Conservation (phyloP, 2,329 filamentous ascomycete species). For the Cercospora nicotianae region DNA sequence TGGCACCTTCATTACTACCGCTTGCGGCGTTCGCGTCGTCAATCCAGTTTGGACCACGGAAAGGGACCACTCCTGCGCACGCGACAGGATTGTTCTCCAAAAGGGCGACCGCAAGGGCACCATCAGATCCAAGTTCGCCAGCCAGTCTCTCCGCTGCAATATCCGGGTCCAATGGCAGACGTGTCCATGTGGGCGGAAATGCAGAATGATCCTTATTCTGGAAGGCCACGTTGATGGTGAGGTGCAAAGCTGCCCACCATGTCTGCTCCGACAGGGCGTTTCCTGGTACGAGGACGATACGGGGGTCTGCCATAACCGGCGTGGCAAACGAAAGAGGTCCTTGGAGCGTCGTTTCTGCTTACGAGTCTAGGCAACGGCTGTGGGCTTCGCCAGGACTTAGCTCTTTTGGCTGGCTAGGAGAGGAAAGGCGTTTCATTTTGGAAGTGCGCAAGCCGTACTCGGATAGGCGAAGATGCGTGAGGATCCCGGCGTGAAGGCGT, state of each 20-base stretch:
- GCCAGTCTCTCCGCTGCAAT: constrained; percentile 22
- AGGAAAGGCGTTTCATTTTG: background rate
- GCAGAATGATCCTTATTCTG: constrained; percentile 24
- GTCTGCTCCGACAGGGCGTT: constrained; percentile 20
- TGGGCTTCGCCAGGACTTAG: background rate
- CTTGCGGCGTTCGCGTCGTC: constrained; percentile 17
- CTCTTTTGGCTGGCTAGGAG: background rate
- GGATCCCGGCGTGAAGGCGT: background rate
- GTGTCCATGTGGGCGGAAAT: constrained; percentile 30
- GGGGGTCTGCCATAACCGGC: background rate
- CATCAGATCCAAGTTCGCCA: constrained; percentile 26
- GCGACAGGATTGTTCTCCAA: constrained; percentile 23
- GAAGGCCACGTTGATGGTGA: constrained; percentile 26
- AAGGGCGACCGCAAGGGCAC: constrained; percentile 24
- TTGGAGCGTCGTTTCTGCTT: background rate
- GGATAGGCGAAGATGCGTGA: background rate
- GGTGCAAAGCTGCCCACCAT: constrained; percentile 29
- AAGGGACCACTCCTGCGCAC: constrained; percentile 27
- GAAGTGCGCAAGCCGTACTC: background rate
- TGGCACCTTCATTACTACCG: background rate
- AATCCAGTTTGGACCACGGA: constrained; percentile 30
- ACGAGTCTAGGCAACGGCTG: background rate
- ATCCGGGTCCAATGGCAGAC: constrained; percentile 24
- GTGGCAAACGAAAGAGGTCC: background rate
- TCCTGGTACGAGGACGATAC: constrained; percentile 20